These are phyloP conservation scores for Wickerhamiella parazyma DNA, from an alignment of 805 yeast genomes.

Conservation along the genomic window DNA sequence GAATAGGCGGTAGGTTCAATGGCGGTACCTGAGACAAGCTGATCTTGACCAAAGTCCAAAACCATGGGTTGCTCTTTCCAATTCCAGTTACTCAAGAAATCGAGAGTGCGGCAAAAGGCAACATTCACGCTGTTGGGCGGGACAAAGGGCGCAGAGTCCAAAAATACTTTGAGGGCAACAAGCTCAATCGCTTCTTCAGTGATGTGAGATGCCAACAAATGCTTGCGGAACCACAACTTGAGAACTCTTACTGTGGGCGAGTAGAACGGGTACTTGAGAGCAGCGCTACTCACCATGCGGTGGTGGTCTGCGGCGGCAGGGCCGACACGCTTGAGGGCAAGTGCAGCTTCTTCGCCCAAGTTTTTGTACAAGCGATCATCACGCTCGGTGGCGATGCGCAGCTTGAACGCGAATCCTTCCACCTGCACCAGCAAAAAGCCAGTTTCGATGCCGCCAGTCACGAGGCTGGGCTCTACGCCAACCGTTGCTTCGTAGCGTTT, in stretches of 20 bases:
- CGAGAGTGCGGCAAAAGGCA: slow-evolving; percentile 65
- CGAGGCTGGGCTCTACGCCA: slow-evolving; percentile 41
- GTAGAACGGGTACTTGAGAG: slow-evolving; percentile 57
- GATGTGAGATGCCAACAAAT: slow-evolving; percentile 56
- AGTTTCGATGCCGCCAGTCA: slow-evolving; percentile 18
- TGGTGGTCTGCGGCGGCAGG: slow-evolving; percentile 64
- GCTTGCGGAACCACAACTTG: slow-evolving; percentile 83
- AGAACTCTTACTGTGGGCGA: slow-evolving; percentile 73
- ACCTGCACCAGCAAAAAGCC: slow-evolving; percentile 39
- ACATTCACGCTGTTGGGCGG: slow-evolving; percentile 66
- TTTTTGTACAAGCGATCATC: slow-evolving; percentile 45
- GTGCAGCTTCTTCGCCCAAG: slow-evolving; percentile 29
- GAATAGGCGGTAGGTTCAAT: slow-evolving; percentile 50
- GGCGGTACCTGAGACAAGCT: slow-evolving; percentile 23
- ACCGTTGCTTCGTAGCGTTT: slow-evolving; percentile 42
- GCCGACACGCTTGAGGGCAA: slow-evolving; percentile 32
- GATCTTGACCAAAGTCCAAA: slow-evolving; percentile 29
- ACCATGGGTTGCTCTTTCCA: slow-evolving; percentile 85
- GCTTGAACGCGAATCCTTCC: slow-evolving; percentile 75
- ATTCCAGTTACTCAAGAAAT: slow-evolving; percentile 72
- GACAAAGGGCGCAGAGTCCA: slow-evolving; percentile 74
- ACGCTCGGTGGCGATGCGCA: slow-evolving; percentile 68
- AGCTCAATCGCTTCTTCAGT: slow-evolving; percentile 72
- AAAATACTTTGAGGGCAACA: slow-evolving; percentile 68
- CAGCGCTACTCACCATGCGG: slow-evolving; percentile 56